phyloP scores from a whole-genome alignment of 2,329 filamentous ascomycete species.

The Colletotrichum tanaceti region DNA sequence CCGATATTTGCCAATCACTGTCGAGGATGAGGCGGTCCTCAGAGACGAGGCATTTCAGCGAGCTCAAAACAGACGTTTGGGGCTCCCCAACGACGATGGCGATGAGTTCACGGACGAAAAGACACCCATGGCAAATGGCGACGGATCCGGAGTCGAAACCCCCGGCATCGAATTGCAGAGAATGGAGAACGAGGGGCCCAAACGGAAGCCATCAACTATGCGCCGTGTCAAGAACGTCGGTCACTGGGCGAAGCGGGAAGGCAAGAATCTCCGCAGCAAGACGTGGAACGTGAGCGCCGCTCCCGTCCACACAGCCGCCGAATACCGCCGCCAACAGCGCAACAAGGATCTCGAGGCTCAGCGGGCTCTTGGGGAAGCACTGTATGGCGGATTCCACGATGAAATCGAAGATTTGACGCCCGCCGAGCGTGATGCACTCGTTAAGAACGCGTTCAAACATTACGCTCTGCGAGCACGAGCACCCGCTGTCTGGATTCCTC shows the following conservation, averaged over 20 bases:
- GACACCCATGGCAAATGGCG: conserved; percentile 55
- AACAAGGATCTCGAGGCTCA: conserved; percentile 78
- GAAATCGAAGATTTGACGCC: conserved; percentile 95
- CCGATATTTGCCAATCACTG: conserved; percentile 89
- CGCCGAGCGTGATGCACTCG: conserved; percentile 86
- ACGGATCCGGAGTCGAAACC: conserved; percentile 38
- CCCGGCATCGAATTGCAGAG: conserved; percentile 52
- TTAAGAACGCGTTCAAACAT: conserved; percentile 91
- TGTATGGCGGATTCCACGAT: conserved; percentile 89
- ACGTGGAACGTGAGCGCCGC: conserved; percentile 53
- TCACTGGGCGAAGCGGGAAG: conserved; percentile 61
- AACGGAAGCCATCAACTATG: conserved; percentile 53
- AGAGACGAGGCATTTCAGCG: conserved; percentile 89
- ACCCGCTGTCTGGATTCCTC: conserved; percentile 93
- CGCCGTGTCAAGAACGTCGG: conserved; percentile 62
- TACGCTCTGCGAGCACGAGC: conserved; percentile 84
- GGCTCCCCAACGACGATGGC: conserved; percentile 66
- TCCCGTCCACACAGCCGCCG: conserved; percentile 56
- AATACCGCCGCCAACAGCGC: conserved; percentile 62
- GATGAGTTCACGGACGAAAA: conserved; percentile 59
- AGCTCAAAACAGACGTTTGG: conserved; percentile 78
- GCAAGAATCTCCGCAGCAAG: conserved; percentile 60
- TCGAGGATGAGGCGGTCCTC: conserved; percentile 94
- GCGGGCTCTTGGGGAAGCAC: conserved; percentile 77
- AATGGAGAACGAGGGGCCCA: conserved; percentile 45